Evolutionary conservation across 2,329 filamentous ascomycete species (phyloP).

Genomic region (Xylariaceae sp.): DNA sequence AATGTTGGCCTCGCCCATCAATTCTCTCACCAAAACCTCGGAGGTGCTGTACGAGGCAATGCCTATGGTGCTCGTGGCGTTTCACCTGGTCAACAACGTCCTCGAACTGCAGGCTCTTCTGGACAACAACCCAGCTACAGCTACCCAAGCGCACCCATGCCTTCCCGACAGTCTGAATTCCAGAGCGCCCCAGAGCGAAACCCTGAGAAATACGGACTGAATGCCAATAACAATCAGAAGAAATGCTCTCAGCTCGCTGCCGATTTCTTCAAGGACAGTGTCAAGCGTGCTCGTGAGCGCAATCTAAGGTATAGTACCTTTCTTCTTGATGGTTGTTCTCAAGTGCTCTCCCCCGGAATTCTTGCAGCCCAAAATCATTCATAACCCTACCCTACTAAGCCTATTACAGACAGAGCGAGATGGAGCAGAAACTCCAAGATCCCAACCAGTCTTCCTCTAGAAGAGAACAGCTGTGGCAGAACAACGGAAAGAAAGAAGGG

Average conservation of each 20-base stretch:
- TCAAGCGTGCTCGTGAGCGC: constrained; percentile 89
- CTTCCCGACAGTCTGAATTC: constrained; percentile 63
- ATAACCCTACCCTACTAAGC: constrained; percentile 19
- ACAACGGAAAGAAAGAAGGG: constrained; percentile 81
- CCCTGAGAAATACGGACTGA: constrained; percentile 69
- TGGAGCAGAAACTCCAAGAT: constrained; percentile 81
- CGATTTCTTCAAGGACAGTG: constrained; percentile 98
- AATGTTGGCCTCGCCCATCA: constrained; percentile 92
- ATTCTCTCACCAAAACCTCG: constrained; percentile 93
- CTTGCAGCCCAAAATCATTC: no score
- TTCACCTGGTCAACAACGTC: constrained; percentile 65
- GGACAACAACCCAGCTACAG: constrained; percentile 57
- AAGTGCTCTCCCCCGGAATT: background rate
- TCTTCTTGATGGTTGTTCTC: no score
- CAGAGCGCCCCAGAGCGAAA: constrained; percentile 78
- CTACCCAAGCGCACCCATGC: constrained; percentile 68
- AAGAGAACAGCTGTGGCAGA: constrained; percentile 81
- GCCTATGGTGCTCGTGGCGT: constrained; percentile 65
- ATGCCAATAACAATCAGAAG: constrained; percentile 66
- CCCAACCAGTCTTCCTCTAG: constrained; percentile 68
- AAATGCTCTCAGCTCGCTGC: constrained; percentile 68
- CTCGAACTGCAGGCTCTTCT: constrained; percentile 74
- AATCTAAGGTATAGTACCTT: constrained; percentile 81
- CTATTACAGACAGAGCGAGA: constrained; percentile 72
- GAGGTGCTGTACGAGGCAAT: constrained; percentile 64